Conservation (phyloP, 2,329 filamentous ascomycete species). For the Orbilia ellipsospora region DNA sequence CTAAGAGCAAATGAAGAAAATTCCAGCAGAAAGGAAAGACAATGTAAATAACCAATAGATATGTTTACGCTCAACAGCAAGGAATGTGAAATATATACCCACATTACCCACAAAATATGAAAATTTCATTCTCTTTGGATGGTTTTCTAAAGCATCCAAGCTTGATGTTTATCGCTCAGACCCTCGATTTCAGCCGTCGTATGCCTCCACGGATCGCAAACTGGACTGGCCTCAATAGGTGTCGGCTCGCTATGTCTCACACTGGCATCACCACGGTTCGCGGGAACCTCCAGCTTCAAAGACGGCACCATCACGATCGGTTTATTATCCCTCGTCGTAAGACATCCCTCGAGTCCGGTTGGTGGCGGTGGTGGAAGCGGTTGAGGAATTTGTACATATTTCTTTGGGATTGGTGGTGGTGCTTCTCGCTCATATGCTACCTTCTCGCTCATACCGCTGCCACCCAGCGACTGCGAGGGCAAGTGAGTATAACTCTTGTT, state of each 20-base stretch:
- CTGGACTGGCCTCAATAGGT: conserved; percentile 39
- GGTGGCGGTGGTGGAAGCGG: conserved; percentile 14
- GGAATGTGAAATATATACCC: background rate
- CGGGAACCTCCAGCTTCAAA: conserved; percentile 30
- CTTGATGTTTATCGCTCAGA: conserved; percentile 28
- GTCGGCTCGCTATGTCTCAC: conserved; percentile 19
- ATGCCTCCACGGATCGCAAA: conserved; percentile 46
- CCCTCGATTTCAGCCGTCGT: conserved; percentile 34
- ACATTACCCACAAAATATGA: no score
- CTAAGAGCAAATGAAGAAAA: background rate
- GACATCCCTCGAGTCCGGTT: conserved; percentile 19
- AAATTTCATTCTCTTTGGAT: background rate
- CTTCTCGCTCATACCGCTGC: background rate
- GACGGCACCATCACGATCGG: conserved; percentile 40
- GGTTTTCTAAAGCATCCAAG: conserved; percentile 34
- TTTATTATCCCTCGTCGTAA: conserved; percentile 41
- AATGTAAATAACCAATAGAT: background rate
- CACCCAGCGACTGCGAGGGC: background rate
- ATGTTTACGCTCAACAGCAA: background rate
- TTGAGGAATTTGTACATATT: background rate
- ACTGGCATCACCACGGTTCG: background rate
- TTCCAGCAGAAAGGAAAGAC: background rate
- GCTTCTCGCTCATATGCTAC: background rate
- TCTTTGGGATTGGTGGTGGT: background rate
- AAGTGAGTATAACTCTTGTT: conserved; percentile 19